Conservation (phyloP, 225 moss, liverwort and hornwort species). For the Rhytidiadelphus loreus region DNA sequence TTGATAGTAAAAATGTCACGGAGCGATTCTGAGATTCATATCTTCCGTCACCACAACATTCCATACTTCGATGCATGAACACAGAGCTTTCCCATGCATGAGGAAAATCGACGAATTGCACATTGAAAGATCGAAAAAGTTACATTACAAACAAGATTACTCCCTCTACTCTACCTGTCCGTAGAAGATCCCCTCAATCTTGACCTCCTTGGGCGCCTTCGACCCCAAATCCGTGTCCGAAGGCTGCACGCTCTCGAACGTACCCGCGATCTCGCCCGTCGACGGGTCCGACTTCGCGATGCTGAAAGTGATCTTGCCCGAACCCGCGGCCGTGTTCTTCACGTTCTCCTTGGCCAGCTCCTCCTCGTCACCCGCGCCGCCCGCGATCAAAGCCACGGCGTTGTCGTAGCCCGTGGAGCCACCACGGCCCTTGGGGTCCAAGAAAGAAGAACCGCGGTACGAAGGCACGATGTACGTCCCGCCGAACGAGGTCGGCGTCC, state of each 20-base stretch:
- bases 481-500: conserved; percentile 25
- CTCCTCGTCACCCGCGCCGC: conserved; percentile 74
- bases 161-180: conserved; percentile 53
- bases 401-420: conserved; percentile 82
- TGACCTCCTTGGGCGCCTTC: conserved; percentile 80
- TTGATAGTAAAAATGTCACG: background rate
- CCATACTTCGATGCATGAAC: background rate
- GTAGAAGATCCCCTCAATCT: conserved; percentile 75
- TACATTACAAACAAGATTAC: background rate
- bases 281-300: conserved; percentile 31
- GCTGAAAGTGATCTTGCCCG: conserved; percentile 63
- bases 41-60: background rate
- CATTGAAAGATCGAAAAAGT: background rate
- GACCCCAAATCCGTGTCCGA: conserved; percentile 84
- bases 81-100: background rate
- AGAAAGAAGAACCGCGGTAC: conserved; percentile 79
- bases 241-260: conserved; percentile 73
- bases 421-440: conserved; percentile 91
- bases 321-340: conserved; percentile 53
- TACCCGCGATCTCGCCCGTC: conserved; percentile 61
- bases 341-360: conserved; percentile 67
- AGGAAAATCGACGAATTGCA: conserved; percentile 12
- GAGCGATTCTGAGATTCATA: background rate
- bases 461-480: conserved; percentile 71
- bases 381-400: conserved; percentile 67